Conservation (phyloP, 495 filamentous ascomycete species). For the Peziza echinospora region DNA sequence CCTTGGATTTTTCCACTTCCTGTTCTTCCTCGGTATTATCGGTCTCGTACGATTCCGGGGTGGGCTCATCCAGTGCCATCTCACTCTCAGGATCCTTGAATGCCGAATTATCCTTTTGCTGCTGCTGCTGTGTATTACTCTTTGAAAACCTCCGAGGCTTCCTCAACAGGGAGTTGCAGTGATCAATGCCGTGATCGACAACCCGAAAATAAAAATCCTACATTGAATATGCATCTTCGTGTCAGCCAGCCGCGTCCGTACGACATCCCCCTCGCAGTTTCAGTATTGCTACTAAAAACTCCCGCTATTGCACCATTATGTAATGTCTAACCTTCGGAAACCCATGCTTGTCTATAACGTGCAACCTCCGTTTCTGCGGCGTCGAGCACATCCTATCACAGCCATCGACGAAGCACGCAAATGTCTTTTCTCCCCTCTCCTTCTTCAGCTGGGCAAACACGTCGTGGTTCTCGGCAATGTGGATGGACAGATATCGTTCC, state of each 20-base stretch:
- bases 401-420: conserved; percentile 67
- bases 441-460: conserved; percentile 43
- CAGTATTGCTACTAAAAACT: no score
- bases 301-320: not conserved
- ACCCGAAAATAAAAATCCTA: conserved; percentile 76
- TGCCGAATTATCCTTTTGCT: not conserved
- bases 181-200: conserved; percentile 73
- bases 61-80: no score
- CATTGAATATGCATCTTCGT: conserved; percentile 1
- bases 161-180: conserved; percentile 51
- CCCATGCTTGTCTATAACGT: conserved; percentile 83
- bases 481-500: conserved; percentile 45
- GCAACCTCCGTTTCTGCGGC: conserved; percentile 60
- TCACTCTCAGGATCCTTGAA: no score
- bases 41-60: conserved; percentile 3
- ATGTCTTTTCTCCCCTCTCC: conserved; percentile 72
- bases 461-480: conserved; percentile 89
- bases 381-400: conserved; percentile 75
- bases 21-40: not conserved
- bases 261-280: no score
- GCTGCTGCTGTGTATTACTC: conserved; percentile 13
- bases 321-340: conserved; percentile 44
- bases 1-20: conserved; percentile 16
- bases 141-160: conserved; percentile 27
- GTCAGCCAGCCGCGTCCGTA: no score